Evolutionary conservation across 2,329 filamentous ascomycete genomes (phyloP), one percentile per base, ranked within the genome.

Genomic region (Aspergillus ochraceoroseus): DNA sequence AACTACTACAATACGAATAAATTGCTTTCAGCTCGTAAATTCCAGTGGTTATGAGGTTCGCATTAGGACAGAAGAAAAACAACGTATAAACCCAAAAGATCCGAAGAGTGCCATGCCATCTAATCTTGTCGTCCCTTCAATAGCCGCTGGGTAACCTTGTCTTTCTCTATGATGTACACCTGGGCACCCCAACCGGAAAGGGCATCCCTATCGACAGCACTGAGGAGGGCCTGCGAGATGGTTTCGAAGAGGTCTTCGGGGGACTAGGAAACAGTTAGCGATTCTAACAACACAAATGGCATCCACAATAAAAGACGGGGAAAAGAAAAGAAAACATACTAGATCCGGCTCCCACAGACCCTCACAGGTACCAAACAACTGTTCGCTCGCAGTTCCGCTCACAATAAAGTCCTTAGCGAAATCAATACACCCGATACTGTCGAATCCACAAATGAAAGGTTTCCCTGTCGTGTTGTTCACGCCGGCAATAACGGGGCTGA

Each of bases 321-420:
- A 6, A 18, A 23, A 36, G 28, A 35, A 22, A 18, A 17, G 15
- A 31, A 8, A 14, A 74, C 82, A 39, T 73, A 94, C 90, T 75
- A 98, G 72, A 79, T 95, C 85, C 39, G 92, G 89, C 75, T 98
- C 92, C 89, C 90, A 98, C 55, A 98, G 72, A 52, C 87, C 87
- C 75, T 98, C 92, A 66, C 92, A 98, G 69, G 94, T 98, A 74
- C 92, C 92, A 73, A 95, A 98, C 59, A 98, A 75, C 76, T 98
- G 92, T 67, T 98, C 90, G 57, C 85, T 90, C 37, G 92, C 92
- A 17, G 92, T 98, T 46, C 92, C 92, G 56, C 84, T 87, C 54
- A 98, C 92, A 65, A 98, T 96, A 67, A 98, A 98, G 73, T 98
- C 92, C 76, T 95, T 95, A 52, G 92, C 92, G 69, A 95, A 95